Percentiles rank a stretch among this genome's conserved stretches.
These are phyloP conservation scores for Lenwebbia sp. DNA, from an alignment of 345 rosid genomes.

Conservation along the genomic window DNA sequence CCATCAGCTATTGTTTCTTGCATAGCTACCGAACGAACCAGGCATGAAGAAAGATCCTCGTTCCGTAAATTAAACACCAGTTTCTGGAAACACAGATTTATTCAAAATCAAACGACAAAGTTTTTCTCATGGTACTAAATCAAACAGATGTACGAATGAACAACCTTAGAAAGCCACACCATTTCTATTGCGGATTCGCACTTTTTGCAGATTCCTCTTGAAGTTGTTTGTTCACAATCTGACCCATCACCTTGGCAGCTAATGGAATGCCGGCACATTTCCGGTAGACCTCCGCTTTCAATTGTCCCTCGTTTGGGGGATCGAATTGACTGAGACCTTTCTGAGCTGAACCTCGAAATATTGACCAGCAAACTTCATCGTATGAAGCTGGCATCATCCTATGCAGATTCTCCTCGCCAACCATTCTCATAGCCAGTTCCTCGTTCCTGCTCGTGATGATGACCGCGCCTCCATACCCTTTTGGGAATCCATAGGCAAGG, in stretches of 20 bases:
- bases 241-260: conserved; percentile 22
- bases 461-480: conserved; percentile 40
- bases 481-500: conserved; percentile 40
- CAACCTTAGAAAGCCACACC: background rate
- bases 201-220: background rate
- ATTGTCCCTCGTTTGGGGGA: background rate
- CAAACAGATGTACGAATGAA: background rate
- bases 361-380: conserved; percentile 13
- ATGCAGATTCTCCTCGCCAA: conserved; percentile 25
- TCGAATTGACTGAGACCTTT: background rate
- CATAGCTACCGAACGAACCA: background rate
- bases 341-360: conserved; percentile 13
- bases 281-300: conserved; percentile 13
- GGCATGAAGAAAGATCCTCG: background rate
- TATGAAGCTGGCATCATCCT: conserved; percentile 17
- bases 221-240: background rate
- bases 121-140: background rate
- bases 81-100: background rate
- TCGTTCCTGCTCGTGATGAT: conserved; percentile 29
- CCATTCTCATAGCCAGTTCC: conserved; percentile 19
- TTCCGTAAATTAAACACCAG: background rate
- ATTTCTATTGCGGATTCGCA: background rate
- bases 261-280: conserved; percentile 36
- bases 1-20: background rate
- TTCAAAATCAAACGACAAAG: background rate